Evolutionary conservation across 306 rosid species (phyloP).

Genomic region (Rosa chinensis): DNA sequence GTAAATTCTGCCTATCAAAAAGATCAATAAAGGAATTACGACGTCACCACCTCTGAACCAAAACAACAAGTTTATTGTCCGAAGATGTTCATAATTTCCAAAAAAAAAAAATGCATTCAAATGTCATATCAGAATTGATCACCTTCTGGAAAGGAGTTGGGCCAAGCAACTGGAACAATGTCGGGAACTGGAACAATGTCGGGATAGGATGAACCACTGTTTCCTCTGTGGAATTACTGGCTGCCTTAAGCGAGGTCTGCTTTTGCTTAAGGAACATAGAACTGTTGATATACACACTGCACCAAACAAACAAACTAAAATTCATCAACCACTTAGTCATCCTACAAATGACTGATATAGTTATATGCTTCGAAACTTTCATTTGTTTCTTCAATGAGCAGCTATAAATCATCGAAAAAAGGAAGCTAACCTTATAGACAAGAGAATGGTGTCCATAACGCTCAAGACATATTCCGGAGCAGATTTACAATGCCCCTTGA

Average conservation of each 20-base stretch:
- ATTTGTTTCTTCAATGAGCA: neutral
- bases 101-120: neutral
- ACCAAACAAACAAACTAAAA: constrained; percentile 13
- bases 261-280: constrained; percentile 67
- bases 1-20: constrained; percentile 75
- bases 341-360: too few species aligned
- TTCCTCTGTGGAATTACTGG: constrained; percentile 61
- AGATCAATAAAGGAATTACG: constrained; percentile 9
- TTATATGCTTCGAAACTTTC: too few species aligned
- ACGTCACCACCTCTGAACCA: constrained; percentile 23
- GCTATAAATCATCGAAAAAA: neutral
- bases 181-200: constrained; percentile 70
- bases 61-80: constrained; percentile 19
- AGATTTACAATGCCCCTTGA: constrained; percentile 67
- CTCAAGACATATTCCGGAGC: constrained; percentile 63
- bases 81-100: neutral
- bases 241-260: constrained; percentile 67
- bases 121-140: neutral
- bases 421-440: constrained; percentile 63
- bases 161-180: constrained; percentile 77
- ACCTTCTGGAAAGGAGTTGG: constrained; percentile 80
- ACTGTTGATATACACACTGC: constrained; percentile 73
- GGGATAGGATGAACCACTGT: constrained; percentile 87
- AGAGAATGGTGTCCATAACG: constrained; percentile 72
- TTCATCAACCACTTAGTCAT: constrained; percentile 1